Percentiles rank a stretch among this genome's conserved stretches.
These are phyloP conservation scores for Arabis alpina DNA, from an alignment of 345 rosid genomes.

Conservation along the genomic window DNA sequence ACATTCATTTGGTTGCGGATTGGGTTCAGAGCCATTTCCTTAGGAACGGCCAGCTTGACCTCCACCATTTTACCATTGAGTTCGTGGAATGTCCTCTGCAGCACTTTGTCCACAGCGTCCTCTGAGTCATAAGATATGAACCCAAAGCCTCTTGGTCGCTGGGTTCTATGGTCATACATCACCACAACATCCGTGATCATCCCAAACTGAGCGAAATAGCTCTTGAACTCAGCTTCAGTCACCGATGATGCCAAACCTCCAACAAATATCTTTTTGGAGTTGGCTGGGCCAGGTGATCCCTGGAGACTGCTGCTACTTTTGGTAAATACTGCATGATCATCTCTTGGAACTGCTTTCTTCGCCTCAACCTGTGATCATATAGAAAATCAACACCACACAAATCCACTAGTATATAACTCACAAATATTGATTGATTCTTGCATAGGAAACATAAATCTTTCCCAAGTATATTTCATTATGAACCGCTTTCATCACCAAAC, in stretches of 20 bases:
- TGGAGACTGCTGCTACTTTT: slow-evolving; percentile 59
- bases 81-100: slow-evolving; percentile 82
- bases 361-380: slow-evolving; percentile 84
- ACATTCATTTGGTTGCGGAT: slow-evolving; percentile 65
- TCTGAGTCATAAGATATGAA: slow-evolving; percentile 85
- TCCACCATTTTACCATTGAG: slow-evolving; percentile 95
- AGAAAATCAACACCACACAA: slow-evolving; percentile 24
- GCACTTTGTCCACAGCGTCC: slow-evolving; percentile 77
- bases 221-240: slow-evolving; percentile 78
- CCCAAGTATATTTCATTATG: background rate
- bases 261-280: slow-evolving; percentile 83
- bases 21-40: slow-evolving; percentile 76
- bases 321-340: slow-evolving; percentile 65
- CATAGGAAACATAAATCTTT: background rate
- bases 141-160: slow-evolving; percentile 93
- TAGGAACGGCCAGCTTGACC: slow-evolving; percentile 95
- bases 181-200: slow-evolving; percentile 86
- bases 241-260: slow-evolving; percentile 92
- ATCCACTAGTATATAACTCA: slow-evolving; percentile 1
- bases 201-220: slow-evolving; percentile 86
- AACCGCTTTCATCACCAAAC: background rate
- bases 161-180: slow-evolving; percentile 94
- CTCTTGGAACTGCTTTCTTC: slow-evolving; percentile 94
- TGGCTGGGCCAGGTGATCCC: slow-evolving; percentile 68
- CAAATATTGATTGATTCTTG: background rate